A percentile compares a stretch with the other conserved stretches of the same genome.
Evolutionary conservation across 352 stramenopile species (phyloP).

Genomic region (Phytophthora crassamura): DNA sequence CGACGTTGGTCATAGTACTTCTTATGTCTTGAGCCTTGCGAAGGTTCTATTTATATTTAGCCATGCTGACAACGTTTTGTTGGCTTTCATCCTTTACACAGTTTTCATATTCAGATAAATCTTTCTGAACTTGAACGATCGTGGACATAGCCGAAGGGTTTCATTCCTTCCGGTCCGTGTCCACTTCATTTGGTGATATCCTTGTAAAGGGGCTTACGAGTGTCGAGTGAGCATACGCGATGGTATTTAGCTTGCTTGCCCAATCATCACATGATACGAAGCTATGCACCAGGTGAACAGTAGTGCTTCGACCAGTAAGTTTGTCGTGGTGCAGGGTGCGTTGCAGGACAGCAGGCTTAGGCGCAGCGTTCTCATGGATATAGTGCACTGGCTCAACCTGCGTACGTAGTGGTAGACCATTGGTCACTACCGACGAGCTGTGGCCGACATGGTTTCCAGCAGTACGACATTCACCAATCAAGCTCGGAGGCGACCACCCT

Average conservation of each 20-base stretch:
- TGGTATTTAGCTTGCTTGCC: slow-evolving; percentile 9
- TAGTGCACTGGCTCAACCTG: no score
- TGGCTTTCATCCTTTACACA: slow-evolving; percentile 1
- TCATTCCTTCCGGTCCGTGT: slow-evolving; percentile 15
- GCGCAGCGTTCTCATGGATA: no score
- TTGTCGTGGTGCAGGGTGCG: no score
- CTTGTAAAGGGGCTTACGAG: slow-evolving; percentile 17
- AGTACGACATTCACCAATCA: no score
- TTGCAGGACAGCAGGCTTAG: no score
- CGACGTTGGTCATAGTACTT: slow-evolving; percentile 21
- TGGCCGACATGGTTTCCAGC: no score
- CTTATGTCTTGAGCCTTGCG: slow-evolving; percentile 13
- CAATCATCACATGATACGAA: slow-evolving; percentile 25
- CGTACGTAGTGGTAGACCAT: no score
- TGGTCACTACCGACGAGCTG: no score
- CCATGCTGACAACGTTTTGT: slow-evolving; percentile 11
- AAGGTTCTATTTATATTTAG: slow-evolving; percentile 2
- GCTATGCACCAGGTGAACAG: slow-evolving; percentile 18
- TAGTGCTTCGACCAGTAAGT: slow-evolving; percentile 15
- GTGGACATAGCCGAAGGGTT: not conserved
- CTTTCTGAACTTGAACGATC: slow-evolving; percentile 19
- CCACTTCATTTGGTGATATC: slow-evolving; percentile 19
- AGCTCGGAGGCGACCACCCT: no score
- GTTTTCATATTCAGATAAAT: slow-evolving; percentile 20
- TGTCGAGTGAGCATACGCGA: slow-evolving; percentile 23